Evolutionary conservation across 2,329 filamentous ascomycete genomes (phyloP).

Genomic region (Mariannaea sp.): DNA sequence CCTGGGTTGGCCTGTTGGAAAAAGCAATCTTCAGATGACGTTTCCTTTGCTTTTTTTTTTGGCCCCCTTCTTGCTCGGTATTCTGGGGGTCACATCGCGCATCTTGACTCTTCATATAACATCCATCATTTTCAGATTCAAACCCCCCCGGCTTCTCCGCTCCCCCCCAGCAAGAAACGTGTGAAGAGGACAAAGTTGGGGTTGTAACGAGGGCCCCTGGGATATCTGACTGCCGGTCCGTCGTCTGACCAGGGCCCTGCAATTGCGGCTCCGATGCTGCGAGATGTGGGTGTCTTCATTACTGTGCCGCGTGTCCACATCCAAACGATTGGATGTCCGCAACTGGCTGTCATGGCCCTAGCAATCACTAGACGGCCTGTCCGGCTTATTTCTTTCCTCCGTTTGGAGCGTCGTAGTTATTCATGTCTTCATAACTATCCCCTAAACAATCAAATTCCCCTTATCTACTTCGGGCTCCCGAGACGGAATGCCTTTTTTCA

Average conservation of each 20-base stretch:
- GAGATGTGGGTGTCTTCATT: constrained; percentile 4
- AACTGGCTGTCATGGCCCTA: not conserved
- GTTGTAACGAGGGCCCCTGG: not conserved
- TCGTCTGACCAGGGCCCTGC: not conserved
- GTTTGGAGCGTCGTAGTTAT: not conserved
- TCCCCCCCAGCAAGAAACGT: not conserved
- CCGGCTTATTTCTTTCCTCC: too few relatives aligned
- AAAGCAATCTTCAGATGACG: not conserved
- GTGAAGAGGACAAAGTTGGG: not conserved
- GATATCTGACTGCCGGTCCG: not conserved
- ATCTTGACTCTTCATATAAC: not conserved
- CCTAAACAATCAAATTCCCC: not conserved
- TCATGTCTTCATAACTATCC: not conserved
- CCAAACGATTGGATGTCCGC: constrained; percentile 1
- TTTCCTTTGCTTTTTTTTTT: not conserved
- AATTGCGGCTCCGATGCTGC: not conserved
- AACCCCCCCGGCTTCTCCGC: not conserved
- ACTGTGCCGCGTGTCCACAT: not conserved
- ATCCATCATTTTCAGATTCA: not conserved
- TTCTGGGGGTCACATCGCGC: not conserved
- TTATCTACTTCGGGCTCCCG: not conserved
- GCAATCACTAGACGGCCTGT: too few relatives aligned
- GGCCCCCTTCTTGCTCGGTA: not conserved
- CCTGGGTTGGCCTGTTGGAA: too few relatives aligned
- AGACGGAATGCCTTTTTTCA: not conserved